These are phyloP conservation scores for Jimgerdemannia flammicorona DNA, from an alignment of 192 early-diverging fungal species.

Conservation along the genomic window DNA sequence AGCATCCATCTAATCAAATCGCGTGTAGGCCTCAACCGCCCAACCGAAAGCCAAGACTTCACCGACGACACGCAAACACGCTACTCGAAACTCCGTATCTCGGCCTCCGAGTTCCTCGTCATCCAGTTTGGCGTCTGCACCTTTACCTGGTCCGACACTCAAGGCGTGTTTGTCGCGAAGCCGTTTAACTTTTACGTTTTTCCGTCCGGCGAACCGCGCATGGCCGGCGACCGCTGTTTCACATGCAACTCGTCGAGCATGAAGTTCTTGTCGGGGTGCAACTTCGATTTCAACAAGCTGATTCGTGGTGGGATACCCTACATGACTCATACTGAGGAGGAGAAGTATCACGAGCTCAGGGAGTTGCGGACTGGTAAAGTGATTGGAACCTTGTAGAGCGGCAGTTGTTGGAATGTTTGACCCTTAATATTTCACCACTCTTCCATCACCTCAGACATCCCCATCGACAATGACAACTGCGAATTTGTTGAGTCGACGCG, in stretches of 20 bases:
- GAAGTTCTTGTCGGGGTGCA: slow-evolving; percentile 69
- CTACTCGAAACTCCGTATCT: slow-evolving; percentile 31
- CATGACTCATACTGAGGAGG: slow-evolving; percentile 58
- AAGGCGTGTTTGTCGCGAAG: slow-evolving; percentile 60
- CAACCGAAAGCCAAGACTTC: slow-evolving; percentile 16
- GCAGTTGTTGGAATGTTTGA: neutral
- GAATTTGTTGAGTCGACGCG: slow-evolving; percentile 42
- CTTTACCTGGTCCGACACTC: slow-evolving; percentile 62
- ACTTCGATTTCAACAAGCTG: slow-evolving; percentile 93
- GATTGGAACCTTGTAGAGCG: neutral
- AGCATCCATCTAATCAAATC: slow-evolving; percentile 4
- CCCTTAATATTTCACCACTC: neutral
- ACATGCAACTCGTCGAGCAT: slow-evolving; percentile 49
- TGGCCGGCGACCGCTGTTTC: slow-evolving; percentile 49
- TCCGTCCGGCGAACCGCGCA: slow-evolving; percentile 45
- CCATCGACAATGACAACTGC: slow-evolving; percentile 48
- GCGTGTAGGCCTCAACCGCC: slow-evolving; percentile 24
- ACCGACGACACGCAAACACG: slow-evolving; percentile 27
- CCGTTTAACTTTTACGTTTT: slow-evolving; percentile 94
- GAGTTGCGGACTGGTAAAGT: slow-evolving; percentile 3
- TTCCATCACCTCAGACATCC: slow-evolving; percentile 24
- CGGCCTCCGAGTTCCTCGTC: slow-evolving; percentile 39
- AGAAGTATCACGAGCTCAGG: slow-evolving; percentile 14
- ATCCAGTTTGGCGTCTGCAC: slow-evolving; percentile 83
- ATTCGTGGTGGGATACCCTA: slow-evolving; percentile 77